phyloP scores from a whole-genome alignment of 495 filamentous ascomycete species.

The Halenospora varia region DNA sequence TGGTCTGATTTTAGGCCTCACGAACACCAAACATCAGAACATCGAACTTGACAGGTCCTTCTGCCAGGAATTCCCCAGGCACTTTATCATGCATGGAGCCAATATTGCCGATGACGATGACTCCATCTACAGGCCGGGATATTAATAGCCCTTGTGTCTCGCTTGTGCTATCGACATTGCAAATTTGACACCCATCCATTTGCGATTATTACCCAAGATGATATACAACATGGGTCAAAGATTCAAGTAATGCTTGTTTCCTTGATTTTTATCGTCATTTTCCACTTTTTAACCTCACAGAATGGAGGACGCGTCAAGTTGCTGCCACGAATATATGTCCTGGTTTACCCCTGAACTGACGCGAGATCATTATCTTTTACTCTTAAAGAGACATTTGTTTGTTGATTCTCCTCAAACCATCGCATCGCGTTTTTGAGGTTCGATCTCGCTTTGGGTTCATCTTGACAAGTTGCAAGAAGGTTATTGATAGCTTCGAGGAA shows the following conservation, averaged over 20 bases:
- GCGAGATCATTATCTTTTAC: not conserved
- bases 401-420: conserved; percentile 12
- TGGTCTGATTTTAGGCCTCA: not conserved
- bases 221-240: not conserved
- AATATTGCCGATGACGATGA: not conserved
- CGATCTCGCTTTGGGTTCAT: not conserved
- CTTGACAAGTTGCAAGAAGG: not conserved
- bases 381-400: not conserved
- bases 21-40: not conserved
- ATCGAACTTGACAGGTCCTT: not conserved
- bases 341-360: not conserved
- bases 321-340: not conserved
- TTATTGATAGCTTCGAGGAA: conserved; percentile 12
- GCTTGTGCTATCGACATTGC: conserved; percentile 19
- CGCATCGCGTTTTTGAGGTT: conserved; percentile 4
- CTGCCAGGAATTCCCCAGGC: not conserved
- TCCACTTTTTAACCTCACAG: not conserved
- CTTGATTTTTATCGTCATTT: not conserved
- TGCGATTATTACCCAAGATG: conserved; percentile 1
- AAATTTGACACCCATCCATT: conserved; percentile 12
- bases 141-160: conserved; percentile 15
- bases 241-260: not conserved
- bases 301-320: not conserved
- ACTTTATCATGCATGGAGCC: not conserved
- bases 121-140: not conserved